Evolutionary conservation across 2,329 filamentous ascomycete species (phyloP), one percentile per base, ranked within the genome.

Genomic region (Colletotrichum abscissum): DNA sequence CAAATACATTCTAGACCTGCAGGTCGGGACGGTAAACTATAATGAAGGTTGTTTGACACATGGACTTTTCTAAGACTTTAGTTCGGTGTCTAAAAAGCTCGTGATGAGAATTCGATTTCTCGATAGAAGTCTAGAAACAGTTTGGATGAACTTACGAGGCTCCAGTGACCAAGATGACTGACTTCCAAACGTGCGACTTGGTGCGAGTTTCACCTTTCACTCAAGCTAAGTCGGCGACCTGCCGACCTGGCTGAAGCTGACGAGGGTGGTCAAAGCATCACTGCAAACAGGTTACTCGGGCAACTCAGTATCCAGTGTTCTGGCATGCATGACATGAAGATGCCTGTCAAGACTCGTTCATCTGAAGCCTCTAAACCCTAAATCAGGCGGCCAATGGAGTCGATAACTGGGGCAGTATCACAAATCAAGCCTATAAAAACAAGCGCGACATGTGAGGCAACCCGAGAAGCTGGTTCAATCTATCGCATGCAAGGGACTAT

Each of bases 321-420:
- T 28, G 3, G 19, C 19, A 42, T 54, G 26, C 28, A 49, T 67
- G 24, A 33, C 30, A 66, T 12, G 30, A 55, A 24, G 12, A 26
- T 33, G 52, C n/a, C 30, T 35, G 30, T 30, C 24, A 33, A 33
- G 22, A 30, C 49, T 42, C 65, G 65, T 72, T 72, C 69, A 58
- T 69, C 69, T 64, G 69, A 72, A 63, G 59, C 55, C 6, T 16
- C 38, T 19, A n/a, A 35, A 59, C 30, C 66, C 14, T 52, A 58
- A 38, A 52, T 54, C 38, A 59, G 42, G 38, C 26, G 22, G 26
- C 19, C 30, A 57, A 28, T 59, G 42, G 63, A 33, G 8, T 19
- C 11, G 4, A 49, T 22, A 19, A 49, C n/a, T 60, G 46, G 24
- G 55, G 12, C 19, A 6, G 6, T 26, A 28, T 16, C 26, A 58